Evolutionary conservation across 1,139 yeast species (phyloP).

Genomic region (Candida sp.): DNA sequence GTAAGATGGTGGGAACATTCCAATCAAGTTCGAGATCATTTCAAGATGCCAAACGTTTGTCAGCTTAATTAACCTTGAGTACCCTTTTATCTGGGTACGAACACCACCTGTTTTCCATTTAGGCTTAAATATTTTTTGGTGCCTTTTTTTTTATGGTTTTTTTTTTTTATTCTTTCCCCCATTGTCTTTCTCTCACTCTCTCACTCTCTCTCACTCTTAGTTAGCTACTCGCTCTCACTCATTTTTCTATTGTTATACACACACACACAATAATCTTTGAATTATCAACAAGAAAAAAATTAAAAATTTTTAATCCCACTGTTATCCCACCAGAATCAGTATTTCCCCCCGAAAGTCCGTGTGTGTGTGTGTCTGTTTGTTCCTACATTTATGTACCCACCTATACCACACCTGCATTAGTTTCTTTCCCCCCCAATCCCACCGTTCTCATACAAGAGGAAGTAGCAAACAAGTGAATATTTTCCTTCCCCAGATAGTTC

Average conservation of each 20-base stretch:
- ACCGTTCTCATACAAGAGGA: neutral
- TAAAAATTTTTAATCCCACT: neutral
- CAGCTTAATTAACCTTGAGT: neutral
- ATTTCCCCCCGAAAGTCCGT: neutral
- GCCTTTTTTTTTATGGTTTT: neutral
- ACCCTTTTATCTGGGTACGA: neutral
- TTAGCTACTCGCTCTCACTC: too few species aligned
- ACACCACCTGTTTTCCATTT: neutral
- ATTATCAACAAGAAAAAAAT: neutral
- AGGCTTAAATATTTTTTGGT: neutral
- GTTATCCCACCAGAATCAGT: neutral
- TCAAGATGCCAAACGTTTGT: neutral
- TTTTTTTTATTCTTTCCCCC: constrained; percentile 1
- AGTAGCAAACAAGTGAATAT: neutral
- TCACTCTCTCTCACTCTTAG: neutral
- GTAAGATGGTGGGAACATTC: neutral
- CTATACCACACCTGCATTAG: neutral
- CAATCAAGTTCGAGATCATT: neutral
- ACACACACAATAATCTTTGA: neutral
- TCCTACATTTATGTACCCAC: neutral
- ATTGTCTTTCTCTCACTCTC: neutral
- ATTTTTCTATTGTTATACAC: neutral
- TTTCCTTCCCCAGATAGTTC: neutral
- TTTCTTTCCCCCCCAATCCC: neutral
- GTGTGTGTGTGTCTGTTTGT: neutral